Base-by-base conservation (phyloP, 1,284 basidiomycete genomes). In the Marasmius fiardii region DNA sequence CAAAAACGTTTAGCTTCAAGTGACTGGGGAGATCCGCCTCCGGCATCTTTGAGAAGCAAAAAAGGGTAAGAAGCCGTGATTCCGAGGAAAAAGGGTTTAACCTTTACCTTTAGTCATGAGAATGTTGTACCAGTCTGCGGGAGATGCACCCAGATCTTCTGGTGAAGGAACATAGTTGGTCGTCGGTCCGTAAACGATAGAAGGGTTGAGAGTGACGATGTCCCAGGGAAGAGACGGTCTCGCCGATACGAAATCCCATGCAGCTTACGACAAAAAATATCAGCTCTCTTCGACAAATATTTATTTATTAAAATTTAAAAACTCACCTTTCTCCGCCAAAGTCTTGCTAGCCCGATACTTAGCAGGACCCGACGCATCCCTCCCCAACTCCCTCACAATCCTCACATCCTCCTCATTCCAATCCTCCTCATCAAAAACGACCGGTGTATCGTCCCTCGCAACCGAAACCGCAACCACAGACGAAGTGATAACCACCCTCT, bases 401-500 rank as follows among this genome's bases (percentile, higher is more conserved):
- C 66, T 60, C 18, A 70, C 64, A 1, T 71, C 67, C 49, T 71
- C 68, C 18, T 71, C 65, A 68, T 80, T 79, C 79, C 80, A 82
- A 63, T 79, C 76, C 51, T 62, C 58, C 54, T 75, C 65, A 45
- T 18, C 47, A 52, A 60, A 49, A 0, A 52, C 24, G 12, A 48
- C 28, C 12, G 57, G 24, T 33, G 26, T 31, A 18, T 16, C 39
- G 39, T 4, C 4, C 4, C 14, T n/a, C 16, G 4, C 16, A 41
- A 14, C 16, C 6, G 16, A 41, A 4, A 41, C 39, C 6, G n/a
- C 6, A 4, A 23, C 4, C 24, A 5, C 20, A 0, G 88, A 82
- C 12, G 75, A 75, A 0, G 86, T 88, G 56, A 92, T 70, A 51
- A 93, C 82, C 43, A 93, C 74, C 1, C 90, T 78, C 65, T 81